Conservation (phyloP, 139 green algal species). For the Closterium sp. region DNA sequence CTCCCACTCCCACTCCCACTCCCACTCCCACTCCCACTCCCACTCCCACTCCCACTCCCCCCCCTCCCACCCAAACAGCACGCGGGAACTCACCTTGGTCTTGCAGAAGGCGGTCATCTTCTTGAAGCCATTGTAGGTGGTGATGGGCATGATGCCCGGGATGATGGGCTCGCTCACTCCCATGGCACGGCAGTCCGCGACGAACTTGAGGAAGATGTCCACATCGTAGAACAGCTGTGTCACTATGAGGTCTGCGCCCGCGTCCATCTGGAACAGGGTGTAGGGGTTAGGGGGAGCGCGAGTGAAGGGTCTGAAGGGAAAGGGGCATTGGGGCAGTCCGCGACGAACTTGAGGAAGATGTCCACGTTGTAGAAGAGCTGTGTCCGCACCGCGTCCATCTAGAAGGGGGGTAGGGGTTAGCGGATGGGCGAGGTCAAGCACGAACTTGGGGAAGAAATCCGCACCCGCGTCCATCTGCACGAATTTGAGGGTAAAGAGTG, state of each 20-base stretch:
- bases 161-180: conserved; percentile 91
- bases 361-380: conserved; percentile 93
- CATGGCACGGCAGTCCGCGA: conserved; percentile 63
- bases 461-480: conserved; percentile 79
- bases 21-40: conserved; percentile 81
- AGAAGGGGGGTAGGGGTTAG: too few species aligned
- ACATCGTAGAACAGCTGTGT: conserved; percentile 95
- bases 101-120: conserved; percentile 98
- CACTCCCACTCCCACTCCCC: conserved; percentile 2
- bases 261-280: conserved; percentile 64
- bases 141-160: conserved; percentile 97
- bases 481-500: neutral
- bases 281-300: too few species aligned
- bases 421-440: too few species aligned
- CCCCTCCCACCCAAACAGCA: neutral
- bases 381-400: conserved; percentile 94
- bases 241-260: conserved; percentile 88
- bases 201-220: conserved; percentile 83
- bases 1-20: too few species aligned
- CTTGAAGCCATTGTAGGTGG: conserved; percentile 95
- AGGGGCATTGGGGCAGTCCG: neutral
- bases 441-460: too few species aligned
- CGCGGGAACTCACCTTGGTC: conserved; percentile 58
- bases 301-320: too few species aligned
- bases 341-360: conserved; percentile 79